phyloP scores from a whole-genome alignment of 306 rosid genomes.

The Cicer cuneatum region DNA sequence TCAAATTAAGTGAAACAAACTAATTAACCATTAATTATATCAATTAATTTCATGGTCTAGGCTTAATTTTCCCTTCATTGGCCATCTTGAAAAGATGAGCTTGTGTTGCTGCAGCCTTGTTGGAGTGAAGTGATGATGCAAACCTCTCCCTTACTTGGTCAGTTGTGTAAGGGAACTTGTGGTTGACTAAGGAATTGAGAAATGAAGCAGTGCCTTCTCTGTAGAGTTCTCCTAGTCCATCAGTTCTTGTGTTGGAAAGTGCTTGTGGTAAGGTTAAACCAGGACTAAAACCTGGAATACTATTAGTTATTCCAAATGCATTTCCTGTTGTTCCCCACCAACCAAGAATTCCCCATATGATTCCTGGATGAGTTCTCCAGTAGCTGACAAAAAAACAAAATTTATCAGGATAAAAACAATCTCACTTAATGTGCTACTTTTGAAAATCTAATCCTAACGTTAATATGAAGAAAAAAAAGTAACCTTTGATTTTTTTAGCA shows the following conservation, averaged over 20 bases:
- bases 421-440: too few relatives aligned
- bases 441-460: too few relatives aligned
- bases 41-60: conserved; percentile 46
- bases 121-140: conserved; percentile 62
- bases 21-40: neutral
- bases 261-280: conserved; percentile 69
- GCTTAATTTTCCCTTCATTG: conserved; percentile 76
- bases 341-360: conserved; percentile 85
- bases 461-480: too few relatives aligned
- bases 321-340: conserved; percentile 92
- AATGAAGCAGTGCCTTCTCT: conserved; percentile 86
- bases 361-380: conserved; percentile 82
- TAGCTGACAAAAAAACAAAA: conserved; percentile 57
- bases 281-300: conserved; percentile 65
- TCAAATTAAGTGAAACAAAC: conserved; percentile 31
- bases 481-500: too few relatives aligned
- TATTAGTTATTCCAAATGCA: conserved; percentile 61
- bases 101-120: conserved; percentile 76
- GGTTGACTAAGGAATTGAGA: conserved; percentile 81
- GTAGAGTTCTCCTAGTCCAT: conserved; percentile 76
- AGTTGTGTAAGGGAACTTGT: conserved; percentile 74
- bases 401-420: too few relatives aligned
- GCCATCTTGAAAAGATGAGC: conserved; percentile 83
- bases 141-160: conserved; percentile 74
- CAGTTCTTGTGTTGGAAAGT: conserved; percentile 79